Percentiles rank a stretch among this genome's conserved stretches.
phyloP scores from a whole-genome alignment of 352 stramenopile genomes.

The Halophytophthora batemanensis region DNA sequence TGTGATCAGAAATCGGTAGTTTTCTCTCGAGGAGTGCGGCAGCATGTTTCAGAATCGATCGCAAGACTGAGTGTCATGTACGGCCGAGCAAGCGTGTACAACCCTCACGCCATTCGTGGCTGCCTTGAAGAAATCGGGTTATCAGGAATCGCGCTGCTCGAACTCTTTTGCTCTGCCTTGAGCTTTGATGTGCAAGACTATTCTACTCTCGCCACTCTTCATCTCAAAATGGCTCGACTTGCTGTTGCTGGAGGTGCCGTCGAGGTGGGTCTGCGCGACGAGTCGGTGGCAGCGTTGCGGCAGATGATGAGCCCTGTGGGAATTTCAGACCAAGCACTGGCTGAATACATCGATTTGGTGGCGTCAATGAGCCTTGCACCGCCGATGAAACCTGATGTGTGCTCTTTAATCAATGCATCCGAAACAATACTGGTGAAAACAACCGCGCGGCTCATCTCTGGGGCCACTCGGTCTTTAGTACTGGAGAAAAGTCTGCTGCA shows the following conservation, averaged over 20 bases:
- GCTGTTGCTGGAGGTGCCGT: conserved; percentile 1
- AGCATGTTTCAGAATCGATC: conserved; percentile 12
- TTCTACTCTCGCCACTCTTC: conserved; percentile 12
- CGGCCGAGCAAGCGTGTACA: conserved; percentile 3
- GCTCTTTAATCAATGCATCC: conserved; percentile 13
- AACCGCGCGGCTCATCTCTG: conserved; percentile 10
- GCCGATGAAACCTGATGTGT: conserved; percentile 10
- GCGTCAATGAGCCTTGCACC: conserved; percentile 3
- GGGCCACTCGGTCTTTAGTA: conserved; percentile 2
- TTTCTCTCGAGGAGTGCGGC: conserved; percentile 3
- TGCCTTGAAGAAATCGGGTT: conserved; percentile 10
- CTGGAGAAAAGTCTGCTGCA: conserved; percentile 18
- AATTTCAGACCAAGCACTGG: conserved; percentile 18
- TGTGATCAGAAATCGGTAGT: conserved; percentile 6
- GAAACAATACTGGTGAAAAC: conserved; percentile 1
- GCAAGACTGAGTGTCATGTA: conserved; percentile 14
- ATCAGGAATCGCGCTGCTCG: conserved; percentile 16
- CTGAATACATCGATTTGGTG: conserved; percentile 14
- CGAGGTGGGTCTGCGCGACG: conserved; percentile 4
- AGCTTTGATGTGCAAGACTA: conserved; percentile 18
- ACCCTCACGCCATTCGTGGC: not conserved
- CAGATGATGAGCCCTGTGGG: conserved; percentile 14
- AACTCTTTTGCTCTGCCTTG: conserved; percentile 11
- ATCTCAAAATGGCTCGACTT: conserved; percentile 16
- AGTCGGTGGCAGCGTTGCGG: conserved; percentile 4